Percentiles rank a stretch among this genome's conserved stretches.
phyloP scores from a whole-genome alignment of 495 filamentous ascomycete genomes.

The Xylaria grammica region DNA sequence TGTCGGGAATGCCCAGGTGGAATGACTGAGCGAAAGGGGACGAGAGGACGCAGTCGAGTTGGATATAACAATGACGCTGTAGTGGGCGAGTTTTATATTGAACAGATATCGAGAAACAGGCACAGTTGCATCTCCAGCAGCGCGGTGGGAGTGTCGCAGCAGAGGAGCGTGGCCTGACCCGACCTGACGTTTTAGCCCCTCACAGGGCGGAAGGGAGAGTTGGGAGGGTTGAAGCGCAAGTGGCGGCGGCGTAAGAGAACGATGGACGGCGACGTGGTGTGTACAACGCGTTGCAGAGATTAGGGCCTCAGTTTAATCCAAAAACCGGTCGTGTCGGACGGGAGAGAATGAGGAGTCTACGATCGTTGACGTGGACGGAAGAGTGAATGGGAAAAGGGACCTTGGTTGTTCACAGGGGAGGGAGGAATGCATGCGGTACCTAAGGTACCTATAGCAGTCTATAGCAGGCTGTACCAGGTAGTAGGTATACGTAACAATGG shows the following conservation, averaged over 20 bases:
- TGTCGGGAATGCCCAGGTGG: conserved; percentile 12
- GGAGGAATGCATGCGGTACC: not conserved
- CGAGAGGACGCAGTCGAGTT: conserved; percentile 1
- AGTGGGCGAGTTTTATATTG: conserved; percentile 11
- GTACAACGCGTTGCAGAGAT: conserved; percentile 2
- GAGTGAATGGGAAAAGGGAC: conserved; percentile 16
- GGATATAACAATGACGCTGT: not conserved
- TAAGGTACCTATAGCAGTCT: not conserved
- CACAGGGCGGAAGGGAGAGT: conserved; percentile 21
- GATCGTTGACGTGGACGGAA: conserved; percentile 8
- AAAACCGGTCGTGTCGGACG: conserved; percentile 11
- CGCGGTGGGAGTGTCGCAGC: conserved; percentile 14
- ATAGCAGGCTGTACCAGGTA: not conserved
- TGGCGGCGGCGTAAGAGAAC: conserved; percentile 7
- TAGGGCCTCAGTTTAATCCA: conserved; percentile 8
- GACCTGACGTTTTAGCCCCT: conserved; percentile 23
- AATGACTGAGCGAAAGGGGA: conserved; percentile 13
- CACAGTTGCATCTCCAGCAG: conserved; percentile 21
- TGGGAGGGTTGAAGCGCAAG: conserved; percentile 20
- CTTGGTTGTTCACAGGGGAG: conserved; percentile 10
- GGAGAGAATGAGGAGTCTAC: not conserved
- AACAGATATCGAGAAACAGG: conserved; percentile 14
- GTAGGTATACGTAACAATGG: not conserved
- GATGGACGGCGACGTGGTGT: not conserved
- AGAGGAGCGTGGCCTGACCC: conserved; percentile 19